A percentile compares a stretch with the other conserved stretches of the same genome.
phyloP scores from a whole-genome alignment of 345 rosid species.

The Brassica juncea region DNA sequence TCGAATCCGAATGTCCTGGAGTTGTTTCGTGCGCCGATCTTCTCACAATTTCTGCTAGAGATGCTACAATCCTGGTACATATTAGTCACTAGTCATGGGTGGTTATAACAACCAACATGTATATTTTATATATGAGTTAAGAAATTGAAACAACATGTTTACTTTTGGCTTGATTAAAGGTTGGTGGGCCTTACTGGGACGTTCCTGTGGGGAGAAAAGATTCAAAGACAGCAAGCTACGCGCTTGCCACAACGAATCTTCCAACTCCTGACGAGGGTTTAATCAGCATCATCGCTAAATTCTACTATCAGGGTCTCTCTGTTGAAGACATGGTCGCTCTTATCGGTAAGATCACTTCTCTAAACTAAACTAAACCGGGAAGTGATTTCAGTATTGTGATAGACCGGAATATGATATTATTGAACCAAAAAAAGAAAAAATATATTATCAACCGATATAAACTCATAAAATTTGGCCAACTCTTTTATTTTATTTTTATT shows the following conservation, averaged over 20 bases:
- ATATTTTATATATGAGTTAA: neutral
- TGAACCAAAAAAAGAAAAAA: neutral
- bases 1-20: conserved; percentile 94
- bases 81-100: neutral
- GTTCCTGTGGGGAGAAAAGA: conserved; percentile 94
- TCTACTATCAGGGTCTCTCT: conserved; percentile 71
- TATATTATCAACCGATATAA: neutral
- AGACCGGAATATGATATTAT: neutral
- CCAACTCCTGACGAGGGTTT: conserved; percentile 71
- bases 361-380: conserved; percentile 8
- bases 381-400: neutral
- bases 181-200: conserved; percentile 96
- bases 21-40: conserved; percentile 90
- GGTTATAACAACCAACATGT: neutral
- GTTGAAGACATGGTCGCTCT: conserved; percentile 87
- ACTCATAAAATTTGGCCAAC: neutral
- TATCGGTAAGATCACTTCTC: conserved; percentile 49
- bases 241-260: conserved; percentile 49
- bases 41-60: conserved; percentile 87
- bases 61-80: conserved; percentile 77
- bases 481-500: too few species aligned
- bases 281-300: conserved; percentile 60
- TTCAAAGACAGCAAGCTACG: conserved; percentile 68
- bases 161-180: conserved; percentile 42
- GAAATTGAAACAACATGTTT: too few species aligned